A percentile compares a stretch with the other conserved stretches of the same genome.
phyloP scores from a whole-genome alignment of 192 early-diverging fungal genomes.

The Mortierella antarctica region DNA sequence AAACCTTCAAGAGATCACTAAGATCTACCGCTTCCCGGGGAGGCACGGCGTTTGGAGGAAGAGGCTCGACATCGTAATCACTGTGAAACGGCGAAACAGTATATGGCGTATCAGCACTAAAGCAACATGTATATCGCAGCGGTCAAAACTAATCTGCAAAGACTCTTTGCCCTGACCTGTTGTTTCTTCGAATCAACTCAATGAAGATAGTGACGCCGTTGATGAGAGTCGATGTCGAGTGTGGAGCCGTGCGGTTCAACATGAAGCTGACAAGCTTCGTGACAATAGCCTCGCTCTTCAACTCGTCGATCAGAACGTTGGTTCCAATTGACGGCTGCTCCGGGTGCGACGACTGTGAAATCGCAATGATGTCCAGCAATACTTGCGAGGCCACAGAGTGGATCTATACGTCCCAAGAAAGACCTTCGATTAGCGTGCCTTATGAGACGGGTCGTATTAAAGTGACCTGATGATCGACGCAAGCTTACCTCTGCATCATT shows the following conservation, averaged over 20 bases:
- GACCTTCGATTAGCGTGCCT: background rate
- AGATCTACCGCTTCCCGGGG: slow-evolving; percentile 72
- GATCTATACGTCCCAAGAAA: slow-evolving; percentile 49
- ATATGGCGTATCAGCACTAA: background rate
- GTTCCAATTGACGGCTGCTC: slow-evolving; percentile 73
- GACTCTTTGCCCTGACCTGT: slow-evolving; percentile 67
- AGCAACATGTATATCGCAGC: background rate
- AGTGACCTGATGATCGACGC: too few species aligned
- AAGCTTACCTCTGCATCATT: slow-evolving; percentile 77
- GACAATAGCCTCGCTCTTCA: slow-evolving; percentile 84
- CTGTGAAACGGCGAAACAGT: slow-evolving; percentile 13
- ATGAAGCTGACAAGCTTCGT: slow-evolving; percentile 86
- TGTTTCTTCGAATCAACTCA: slow-evolving; percentile 97
- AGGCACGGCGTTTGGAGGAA: slow-evolving; percentile 44
- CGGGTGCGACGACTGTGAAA: slow-evolving; percentile 77
- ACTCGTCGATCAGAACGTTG: slow-evolving; percentile 72
- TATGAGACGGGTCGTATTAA: background rate
- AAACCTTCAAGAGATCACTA: slow-evolving; percentile 89
- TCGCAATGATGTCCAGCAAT: slow-evolving; percentile 85
- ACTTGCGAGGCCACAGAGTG: slow-evolving; percentile 87
- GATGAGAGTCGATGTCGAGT: slow-evolving; percentile 88
- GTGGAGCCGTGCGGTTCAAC: slow-evolving; percentile 80
- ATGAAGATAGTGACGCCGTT: slow-evolving; percentile 98
- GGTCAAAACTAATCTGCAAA: background rate
- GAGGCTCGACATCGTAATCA: slow-evolving; percentile 55